Evolutionary conservation across 106 monocot species (phyloP).

Genomic region (Dioscorea zingiberensis): DNA sequence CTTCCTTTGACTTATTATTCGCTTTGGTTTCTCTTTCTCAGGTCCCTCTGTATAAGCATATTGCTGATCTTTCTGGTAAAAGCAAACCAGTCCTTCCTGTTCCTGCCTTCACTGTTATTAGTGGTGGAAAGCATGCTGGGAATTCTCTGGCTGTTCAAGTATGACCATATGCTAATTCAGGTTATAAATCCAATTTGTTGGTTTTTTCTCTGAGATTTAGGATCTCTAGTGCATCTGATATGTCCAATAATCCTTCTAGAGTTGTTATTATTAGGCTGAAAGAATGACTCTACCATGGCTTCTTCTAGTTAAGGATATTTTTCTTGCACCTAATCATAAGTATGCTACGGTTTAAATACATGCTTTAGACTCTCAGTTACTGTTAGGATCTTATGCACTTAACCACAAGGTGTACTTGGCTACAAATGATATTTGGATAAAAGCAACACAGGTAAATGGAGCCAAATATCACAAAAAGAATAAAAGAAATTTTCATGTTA

Average conservation of each 20-base stretch:
- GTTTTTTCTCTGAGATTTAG: neutral
- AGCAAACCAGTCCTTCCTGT: constrained; percentile 71
- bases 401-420: no score
- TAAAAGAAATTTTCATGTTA: no score
- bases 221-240: neutral
- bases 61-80: constrained; percentile 91
- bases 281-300: no score
- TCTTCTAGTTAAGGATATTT: no score
- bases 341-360: no score
- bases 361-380: no score
- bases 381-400: no score
- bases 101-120: constrained; percentile 79
- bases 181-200: constrained; percentile 22
- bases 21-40: constrained; percentile 24
- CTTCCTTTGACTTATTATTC: constrained; percentile 1
- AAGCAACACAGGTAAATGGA: no score
- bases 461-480: no score
- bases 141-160: constrained; percentile 83
- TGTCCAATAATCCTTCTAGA: neutral
- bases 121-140: constrained; percentile 89
- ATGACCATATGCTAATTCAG: constrained; percentile 42
- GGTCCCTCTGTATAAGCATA: constrained; percentile 89
- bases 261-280: neutral
- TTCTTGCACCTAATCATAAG: no score
- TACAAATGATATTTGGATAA: no score